Evolutionary conservation across 2,329 filamentous ascomycete genomes (phyloP).

Genomic region (Talaromyces sp.): DNA sequence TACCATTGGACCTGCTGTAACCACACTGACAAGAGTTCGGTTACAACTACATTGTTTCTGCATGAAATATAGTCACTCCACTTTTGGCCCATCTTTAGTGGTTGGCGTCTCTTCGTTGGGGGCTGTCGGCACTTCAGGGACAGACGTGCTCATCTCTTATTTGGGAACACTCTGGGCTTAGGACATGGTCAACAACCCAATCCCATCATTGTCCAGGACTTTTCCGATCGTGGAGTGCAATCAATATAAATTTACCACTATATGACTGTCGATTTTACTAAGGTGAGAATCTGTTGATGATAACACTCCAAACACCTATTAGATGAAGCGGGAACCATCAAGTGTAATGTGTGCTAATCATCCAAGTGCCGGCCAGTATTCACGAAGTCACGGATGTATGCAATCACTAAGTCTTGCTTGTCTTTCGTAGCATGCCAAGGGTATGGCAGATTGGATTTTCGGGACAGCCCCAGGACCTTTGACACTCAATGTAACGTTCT

Average conservation of each 20-base stretch:
- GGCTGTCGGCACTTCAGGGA: not conserved
- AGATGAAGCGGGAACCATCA: not conserved
- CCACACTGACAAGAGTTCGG: not conserved
- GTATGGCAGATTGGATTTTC: not conserved
- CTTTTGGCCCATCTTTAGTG: not conserved
- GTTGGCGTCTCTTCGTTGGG: not conserved
- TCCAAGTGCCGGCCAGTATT: not conserved
- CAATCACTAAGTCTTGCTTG: not conserved
- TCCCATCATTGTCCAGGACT: too few species aligned
- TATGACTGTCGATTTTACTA: not conserved
- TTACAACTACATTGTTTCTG: not conserved
- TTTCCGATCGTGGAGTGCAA: not conserved
- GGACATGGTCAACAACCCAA: not conserved
- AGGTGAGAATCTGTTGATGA: not conserved
- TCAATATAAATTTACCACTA: not conserved
- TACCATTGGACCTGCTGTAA: not conserved
- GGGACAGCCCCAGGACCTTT: not conserved
- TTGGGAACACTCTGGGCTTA: not conserved
- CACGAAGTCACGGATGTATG: not conserved
- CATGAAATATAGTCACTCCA: not conserved
- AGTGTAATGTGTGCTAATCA: not conserved
- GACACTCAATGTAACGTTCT: constrained; percentile 5
- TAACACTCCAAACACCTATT: not conserved
- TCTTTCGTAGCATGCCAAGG: not conserved
- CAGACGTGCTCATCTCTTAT: not conserved